Percentiles rank a stretch among this genome's conserved stretches.
Conservation (phyloP, 495 filamentous ascomycete species). For the Penicillium chermesinum region DNA sequence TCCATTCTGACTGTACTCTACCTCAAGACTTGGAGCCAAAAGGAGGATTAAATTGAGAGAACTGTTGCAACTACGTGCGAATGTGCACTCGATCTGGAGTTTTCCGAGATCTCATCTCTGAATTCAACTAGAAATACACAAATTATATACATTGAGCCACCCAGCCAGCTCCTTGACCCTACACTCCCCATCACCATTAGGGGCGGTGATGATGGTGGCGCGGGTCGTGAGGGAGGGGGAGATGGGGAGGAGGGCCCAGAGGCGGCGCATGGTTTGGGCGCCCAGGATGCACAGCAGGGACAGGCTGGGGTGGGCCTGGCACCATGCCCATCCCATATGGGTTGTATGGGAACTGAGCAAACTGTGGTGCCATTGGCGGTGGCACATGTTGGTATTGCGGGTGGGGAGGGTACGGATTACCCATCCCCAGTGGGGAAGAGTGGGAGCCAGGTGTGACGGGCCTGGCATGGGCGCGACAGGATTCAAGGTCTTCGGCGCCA, state of each 20-base stretch:
- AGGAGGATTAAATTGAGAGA: no score
- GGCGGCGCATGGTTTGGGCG: no score
- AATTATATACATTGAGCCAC: no score
- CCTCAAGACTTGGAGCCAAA: no score
- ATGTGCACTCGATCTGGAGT: no score
- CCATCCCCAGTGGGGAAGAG: conserved; percentile 18
- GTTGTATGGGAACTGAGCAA: conserved; percentile 23
- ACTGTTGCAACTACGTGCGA: no score
- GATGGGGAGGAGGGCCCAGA: conserved; percentile 6
- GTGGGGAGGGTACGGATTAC: conserved; percentile 14
- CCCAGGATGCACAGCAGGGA: no score
- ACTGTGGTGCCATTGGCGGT: conserved; percentile 19
- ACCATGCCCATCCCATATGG: conserved; percentile 15
- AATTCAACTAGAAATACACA: no score
- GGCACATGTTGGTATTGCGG: conserved; percentile 5
- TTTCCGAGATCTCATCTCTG: no score
- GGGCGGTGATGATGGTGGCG: not conserved
- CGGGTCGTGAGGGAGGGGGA: conserved; percentile 8
- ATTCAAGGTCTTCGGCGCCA: conserved; percentile 22
- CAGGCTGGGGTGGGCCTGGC: conserved; percentile 5
- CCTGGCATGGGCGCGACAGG: conserved; percentile 17
- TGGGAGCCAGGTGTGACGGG: conserved; percentile 11
- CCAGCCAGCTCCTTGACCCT: no score
- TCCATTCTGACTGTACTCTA: no score
- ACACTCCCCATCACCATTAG: no score